Conservation (phyloP, 2,329 filamentous ascomycete genomes). For the Ampelomyces quisqualis region DNA sequence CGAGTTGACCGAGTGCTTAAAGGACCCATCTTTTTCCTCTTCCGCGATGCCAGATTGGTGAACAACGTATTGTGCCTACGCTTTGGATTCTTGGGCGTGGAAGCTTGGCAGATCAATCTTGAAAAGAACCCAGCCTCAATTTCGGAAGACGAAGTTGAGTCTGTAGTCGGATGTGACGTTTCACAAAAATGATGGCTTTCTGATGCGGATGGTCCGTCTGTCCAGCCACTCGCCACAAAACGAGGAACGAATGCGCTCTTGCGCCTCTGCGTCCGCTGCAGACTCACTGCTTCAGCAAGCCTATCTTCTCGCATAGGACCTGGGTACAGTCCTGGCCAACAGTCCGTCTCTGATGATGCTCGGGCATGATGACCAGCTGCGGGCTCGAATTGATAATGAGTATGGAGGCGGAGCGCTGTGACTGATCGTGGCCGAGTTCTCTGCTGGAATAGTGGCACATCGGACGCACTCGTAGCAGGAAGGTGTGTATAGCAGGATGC, state of each 20-base stretch:
- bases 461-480: constrained; percentile 11
- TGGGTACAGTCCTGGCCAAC: constrained; percentile 23
- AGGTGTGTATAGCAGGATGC: constrained; percentile 28
- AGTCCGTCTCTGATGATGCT: constrained; percentile 18
- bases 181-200: constrained; percentile 1
- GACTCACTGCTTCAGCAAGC: constrained; percentile 14
- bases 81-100: constrained; percentile 5
- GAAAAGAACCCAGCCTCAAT: constrained; percentile 11
- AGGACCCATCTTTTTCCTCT: constrained; percentile 1
- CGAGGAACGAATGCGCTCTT: neutral
- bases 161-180: constrained; percentile 1
- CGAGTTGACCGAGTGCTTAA: neutral
- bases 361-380: constrained; percentile 31
- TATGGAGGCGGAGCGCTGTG: constrained; percentile 21
- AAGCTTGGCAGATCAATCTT: constrained; percentile 15
- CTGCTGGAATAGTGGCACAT: constrained; percentile 14
- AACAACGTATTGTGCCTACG: constrained; percentile 9
- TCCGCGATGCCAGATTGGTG: neutral
- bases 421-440: constrained; percentile 6
- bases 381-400: constrained; percentile 21
- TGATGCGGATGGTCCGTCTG: constrained; percentile 4
- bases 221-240: constrained; percentile 2
- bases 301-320: constrained; percentile 20
- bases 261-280: constrained; percentile 4
- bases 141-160: constrained; percentile 10